Conservation (phyloP, 148 eudicot genomes). For the Camellia sinensis region DNA sequence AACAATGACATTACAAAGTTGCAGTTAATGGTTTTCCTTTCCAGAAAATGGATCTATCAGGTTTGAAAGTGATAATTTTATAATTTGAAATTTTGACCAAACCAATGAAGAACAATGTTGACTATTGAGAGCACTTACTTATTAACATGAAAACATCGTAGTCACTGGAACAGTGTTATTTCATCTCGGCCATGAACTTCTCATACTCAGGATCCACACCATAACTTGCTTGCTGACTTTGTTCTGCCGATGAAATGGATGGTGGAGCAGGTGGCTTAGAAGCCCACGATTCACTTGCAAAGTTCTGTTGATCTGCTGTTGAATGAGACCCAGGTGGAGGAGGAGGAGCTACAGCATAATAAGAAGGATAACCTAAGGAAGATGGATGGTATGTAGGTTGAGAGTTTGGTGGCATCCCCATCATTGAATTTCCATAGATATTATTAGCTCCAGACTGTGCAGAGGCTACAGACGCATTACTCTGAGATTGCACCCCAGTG, state of each 20-base stretch:
- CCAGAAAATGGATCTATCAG: neutral
- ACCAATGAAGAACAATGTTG: neutral
- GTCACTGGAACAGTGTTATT: constrained; percentile 27
- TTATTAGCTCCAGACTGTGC: constrained; percentile 30
- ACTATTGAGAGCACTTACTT: constrained; percentile 25
- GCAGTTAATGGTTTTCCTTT: neutral
- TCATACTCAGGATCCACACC: constrained; percentile 55
- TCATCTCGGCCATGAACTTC: constrained; percentile 94
- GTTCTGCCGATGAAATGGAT: constrained; percentile 48
- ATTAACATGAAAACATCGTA: neutral
- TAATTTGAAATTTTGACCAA: neutral
- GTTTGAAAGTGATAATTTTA: neutral
- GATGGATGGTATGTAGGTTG: constrained; percentile 30
- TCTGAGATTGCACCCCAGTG: constrained; percentile 64
- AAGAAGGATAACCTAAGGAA: constrained; percentile 55
- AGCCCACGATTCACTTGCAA: constrained; percentile 82
- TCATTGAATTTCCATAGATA: constrained; percentile 43
- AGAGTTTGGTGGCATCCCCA: constrained; percentile 32
- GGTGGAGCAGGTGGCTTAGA: constrained; percentile 59
- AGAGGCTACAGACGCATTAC: constrained; percentile 29
- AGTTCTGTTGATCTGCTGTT: constrained; percentile 39
- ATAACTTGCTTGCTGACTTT: constrained; percentile 47
- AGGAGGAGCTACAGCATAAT: constrained; percentile 59
- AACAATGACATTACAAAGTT: neutral
- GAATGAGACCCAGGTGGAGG: constrained; percentile 42